Conservation (phyloP, 1,284 basidiomycete genomes). For the Melampsora abietis-canadensis region DNA sequence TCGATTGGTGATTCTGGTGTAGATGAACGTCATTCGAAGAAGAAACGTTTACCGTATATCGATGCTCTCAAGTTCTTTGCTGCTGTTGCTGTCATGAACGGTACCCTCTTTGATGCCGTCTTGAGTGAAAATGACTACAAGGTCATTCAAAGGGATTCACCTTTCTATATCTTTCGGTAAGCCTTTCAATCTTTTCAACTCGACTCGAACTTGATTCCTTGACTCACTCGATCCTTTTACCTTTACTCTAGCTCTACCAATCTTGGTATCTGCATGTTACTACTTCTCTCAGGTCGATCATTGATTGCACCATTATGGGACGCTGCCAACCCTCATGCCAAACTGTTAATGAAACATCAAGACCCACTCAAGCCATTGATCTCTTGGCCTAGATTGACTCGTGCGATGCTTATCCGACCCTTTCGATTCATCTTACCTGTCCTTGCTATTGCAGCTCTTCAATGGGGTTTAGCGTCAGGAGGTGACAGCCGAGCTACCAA, state of each 20-base stretch:
- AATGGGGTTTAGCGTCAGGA: constrained; percentile 52
- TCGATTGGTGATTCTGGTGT: constrained; percentile 29
- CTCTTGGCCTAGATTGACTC: constrained; percentile 51
- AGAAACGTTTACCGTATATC: constrained; percentile 50
- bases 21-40: constrained; percentile 39
- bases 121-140: constrained; percentile 48
- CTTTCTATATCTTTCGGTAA: constrained; percentile 51
- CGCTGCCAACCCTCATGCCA: constrained; percentile 40
- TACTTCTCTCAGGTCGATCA: constrained; percentile 51
- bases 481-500: constrained; percentile 46
- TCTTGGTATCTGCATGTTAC: constrained; percentile 51
- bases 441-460: constrained; percentile 50
- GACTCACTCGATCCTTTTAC: not conserved
- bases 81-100: constrained; percentile 52
- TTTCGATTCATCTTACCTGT: constrained; percentile 53
- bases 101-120: constrained; percentile 52
- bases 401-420: constrained; percentile 51
- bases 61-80: constrained; percentile 53
- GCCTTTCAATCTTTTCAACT: not conserved
- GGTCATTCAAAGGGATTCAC: constrained; percentile 50
- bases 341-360: constrained; percentile 15
- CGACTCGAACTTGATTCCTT: not conserved
- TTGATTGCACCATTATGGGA: constrained; percentile 52
- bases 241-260: constrained; percentile 47
- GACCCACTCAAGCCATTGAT: constrained; percentile 46